A percentile compares a stretch with the other conserved stretches of the same genome.
Evolutionary conservation across 2,329 filamentous ascomycete species (phyloP).

Genomic region (Microascus cirrosus): DNA sequence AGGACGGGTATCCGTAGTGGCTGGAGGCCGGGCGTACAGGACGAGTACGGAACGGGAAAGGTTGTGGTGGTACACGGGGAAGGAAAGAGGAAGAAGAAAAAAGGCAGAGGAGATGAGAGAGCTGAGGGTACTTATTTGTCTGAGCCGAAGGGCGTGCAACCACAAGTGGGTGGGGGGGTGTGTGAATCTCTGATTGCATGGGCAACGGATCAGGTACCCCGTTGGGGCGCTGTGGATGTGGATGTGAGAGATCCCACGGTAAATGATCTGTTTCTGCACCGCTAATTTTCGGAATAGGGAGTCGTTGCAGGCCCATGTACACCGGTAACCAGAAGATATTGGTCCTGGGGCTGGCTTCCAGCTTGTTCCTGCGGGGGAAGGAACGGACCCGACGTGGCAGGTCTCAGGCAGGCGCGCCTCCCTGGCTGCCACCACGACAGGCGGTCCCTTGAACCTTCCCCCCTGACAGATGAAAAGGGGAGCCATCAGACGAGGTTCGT

Average conservation of each 20-base stretch:
- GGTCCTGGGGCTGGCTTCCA: background rate
- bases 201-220: background rate
- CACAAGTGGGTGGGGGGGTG: constrained; percentile 8
- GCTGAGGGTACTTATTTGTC: constrained; percentile 31
- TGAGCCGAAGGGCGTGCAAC: constrained; percentile 6
- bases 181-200: background rate
- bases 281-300: constrained; percentile 1
- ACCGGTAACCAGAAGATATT: no score
- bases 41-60: constrained; percentile 22
- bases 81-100: constrained; percentile 19
- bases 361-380: background rate
- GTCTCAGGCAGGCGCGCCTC: background rate
- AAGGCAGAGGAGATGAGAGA: constrained; percentile 17
- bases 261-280: constrained; percentile 2
- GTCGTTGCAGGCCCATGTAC: background rate
- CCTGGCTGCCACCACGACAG: background rate
- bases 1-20: constrained; percentile 12
- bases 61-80: constrained; percentile 17
- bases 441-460: background rate
- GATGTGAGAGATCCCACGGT: background rate
- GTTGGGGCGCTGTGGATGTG: background rate
- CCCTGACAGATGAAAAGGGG: background rate
- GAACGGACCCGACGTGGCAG: background rate
- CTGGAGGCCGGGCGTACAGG: constrained; percentile 7
- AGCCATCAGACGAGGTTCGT: background rate